Evolutionary conservation across 495 filamentous ascomycete genomes (phyloP), one percentile per base, ranked within the genome.

Genomic region (Thermothielavioides terrestris): DNA sequence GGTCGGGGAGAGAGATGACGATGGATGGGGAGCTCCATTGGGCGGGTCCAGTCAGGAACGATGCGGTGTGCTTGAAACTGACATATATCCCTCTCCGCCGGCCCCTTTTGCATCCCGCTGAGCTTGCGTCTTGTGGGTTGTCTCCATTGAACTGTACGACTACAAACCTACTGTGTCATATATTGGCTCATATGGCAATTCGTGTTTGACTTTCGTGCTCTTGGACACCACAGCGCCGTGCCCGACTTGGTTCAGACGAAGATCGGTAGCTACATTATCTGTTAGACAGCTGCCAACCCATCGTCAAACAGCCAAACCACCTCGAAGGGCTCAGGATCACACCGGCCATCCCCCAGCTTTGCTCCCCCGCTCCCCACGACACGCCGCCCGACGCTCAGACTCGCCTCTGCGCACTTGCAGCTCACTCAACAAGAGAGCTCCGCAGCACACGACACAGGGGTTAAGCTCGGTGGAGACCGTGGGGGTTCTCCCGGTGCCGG

Each of bases 401-500:
- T 46, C 20, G 20, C 17, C 21, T n/a, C n/a, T n/a, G n/a, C n/a
- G n/a, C n/a, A n/a, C n/a, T n/a, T n/a, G n/a, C n/a, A n/a, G n/a
- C n/a, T n/a, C n/a, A n/a, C n/a, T n/a, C n/a, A n/a, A n/a, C n/a
- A n/a, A n/a, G n/a, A n/a, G n/a, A n/a, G n/a, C n/a, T n/a, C n/a
- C n/a, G n/a, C n/a, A n/a, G 4, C 32, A 37, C 34, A 17, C 28
- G 45, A 26, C 22, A 4, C 11, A 10, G 17, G 18, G 43, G 28
- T 36, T 36, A 35, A 36, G 30, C 8, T 5, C 12, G 10, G 30
- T 51, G 49, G 49, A 44, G 28, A 44, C 49, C 46, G 41, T 50
- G 47, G 38, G 47, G 47, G 47, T 27, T n/a, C 38, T 39, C 17
- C 46, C 46, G 25, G 39, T 39, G 34, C 43, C 43, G 43, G 43